Evolutionary conservation across 1,139 yeast genomes (phyloP), one percentile per base, ranked within the genome.

Genomic region (Sugiyamaella paludigena): DNA sequence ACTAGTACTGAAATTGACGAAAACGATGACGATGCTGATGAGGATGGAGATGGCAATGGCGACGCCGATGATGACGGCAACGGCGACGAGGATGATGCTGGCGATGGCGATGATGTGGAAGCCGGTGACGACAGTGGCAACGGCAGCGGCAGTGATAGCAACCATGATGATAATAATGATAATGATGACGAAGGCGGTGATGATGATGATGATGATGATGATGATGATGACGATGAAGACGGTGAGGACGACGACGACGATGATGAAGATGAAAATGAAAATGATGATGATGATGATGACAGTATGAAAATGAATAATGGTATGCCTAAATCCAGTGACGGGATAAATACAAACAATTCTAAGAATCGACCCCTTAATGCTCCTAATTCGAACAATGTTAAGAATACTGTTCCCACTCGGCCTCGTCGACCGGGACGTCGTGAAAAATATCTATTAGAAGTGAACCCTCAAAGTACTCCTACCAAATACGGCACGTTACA

Each of bases 401-500:
- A 26, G 5, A 37, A 7, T 7, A 13, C 40, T 16, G 6, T 10
- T 11, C 15, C 32, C 16, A 10, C 30, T 27, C 26, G 15, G 33
- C 34, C 44, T 4, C 33, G 28, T 19, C 45, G 45, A 3, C 30
- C 36, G 29, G 45, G 40, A 29, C 37, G 40, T 29, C 33, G 45
- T 2, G 40, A 42, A 29, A 28, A 42, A 16, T 29, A 36, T 35
- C 36, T 42, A 12, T 15, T 35, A n/a, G 35, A 42, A 11, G 30
- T 34, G 32, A 42, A 35, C 28, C 45, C 45, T 6, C 40, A 36
- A 19, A 15, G n/a, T 15, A 11, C 36, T 9, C 19, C 24, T 10
- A 28, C 40, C 4, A 19, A 36, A 16, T 36, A 29, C 16, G 45
- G 40, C n/a, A 45, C 49, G 2, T 19, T 49, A 11, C 47, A 56